Conservation (phyloP, 2,329 filamentous ascomycete species). For the Akanthomyces muscarius region DNA sequence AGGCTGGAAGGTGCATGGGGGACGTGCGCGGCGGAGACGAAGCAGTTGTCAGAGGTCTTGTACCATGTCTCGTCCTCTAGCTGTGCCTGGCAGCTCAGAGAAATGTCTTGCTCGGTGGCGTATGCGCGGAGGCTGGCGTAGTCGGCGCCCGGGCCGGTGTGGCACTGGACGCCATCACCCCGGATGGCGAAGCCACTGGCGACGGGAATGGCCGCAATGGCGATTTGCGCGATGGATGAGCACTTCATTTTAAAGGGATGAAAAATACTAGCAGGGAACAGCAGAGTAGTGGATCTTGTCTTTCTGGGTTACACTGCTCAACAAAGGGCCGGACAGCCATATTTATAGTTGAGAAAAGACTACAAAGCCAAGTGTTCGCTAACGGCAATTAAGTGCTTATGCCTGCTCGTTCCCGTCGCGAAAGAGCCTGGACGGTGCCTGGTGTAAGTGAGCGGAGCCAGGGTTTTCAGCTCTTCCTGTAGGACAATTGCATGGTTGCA, state of each 20-base stretch:
- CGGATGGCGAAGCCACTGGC: neutral
- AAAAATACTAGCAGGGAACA: too few species aligned
- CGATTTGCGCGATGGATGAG: neutral
- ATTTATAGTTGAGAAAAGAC: too few species aligned
- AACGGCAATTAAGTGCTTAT: too few species aligned
- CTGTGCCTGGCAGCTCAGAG: neutral
- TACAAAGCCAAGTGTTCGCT: too few species aligned
- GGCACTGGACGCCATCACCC: neutral
- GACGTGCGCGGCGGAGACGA: neutral
- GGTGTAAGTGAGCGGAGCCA: too few species aligned
- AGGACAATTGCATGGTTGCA: too few species aligned
- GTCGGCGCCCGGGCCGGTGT: neutral
- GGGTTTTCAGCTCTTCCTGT: too few species aligned
- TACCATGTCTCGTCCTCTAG: neutral
- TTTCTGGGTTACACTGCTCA: too few species aligned
- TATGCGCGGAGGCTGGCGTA: neutral
- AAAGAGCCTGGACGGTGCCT: too few species aligned
- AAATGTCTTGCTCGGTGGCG: neutral
- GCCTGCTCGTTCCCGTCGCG: too few species aligned
- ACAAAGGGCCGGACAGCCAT: too few species aligned
- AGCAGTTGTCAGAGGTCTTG: constrained; percentile 1
- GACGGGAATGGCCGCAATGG: neutral
- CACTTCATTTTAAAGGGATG: neutral
- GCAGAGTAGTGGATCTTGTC: too few species aligned
- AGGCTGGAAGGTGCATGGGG: neutral